Base-by-base conservation (phyloP, 768 basidiomycete genomes). In the Serendipita sp. region DNA sequence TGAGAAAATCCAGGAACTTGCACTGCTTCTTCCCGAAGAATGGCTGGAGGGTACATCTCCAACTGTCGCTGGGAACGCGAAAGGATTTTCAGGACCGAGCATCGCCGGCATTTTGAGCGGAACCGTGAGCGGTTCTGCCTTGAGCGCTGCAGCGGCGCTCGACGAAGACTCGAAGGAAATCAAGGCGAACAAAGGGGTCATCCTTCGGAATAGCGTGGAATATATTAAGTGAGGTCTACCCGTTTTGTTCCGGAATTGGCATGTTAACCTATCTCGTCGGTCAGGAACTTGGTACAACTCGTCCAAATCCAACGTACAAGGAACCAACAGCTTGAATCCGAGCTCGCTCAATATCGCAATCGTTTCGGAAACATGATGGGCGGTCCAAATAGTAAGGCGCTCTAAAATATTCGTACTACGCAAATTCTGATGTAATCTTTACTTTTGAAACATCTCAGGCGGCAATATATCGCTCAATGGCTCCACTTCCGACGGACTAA, bases 151-250 rank as follows among this genome's bases (percentile, higher is more conserved):
- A 18, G 64, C 18, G 15, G 27, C 40, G 3, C 27, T 18, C 16
- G 67, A 68, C 29, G 67, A 62, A 62, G 70, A 48, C 63, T 50
- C 18, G 46, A 68, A 66, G 64, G 66, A 66, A 34, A 85, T 89
- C 63, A 94, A 94, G 71, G 91, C 91, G 31, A 94, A 95, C 75
- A 95, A 95, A 78, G 91, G 92, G 37, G 89, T 94, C 84, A 92
- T 95, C 46, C 74, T 95, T 50, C 73, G 88, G 68, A 95, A 89
- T 80, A 85, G 83, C 64, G 85, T 87, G 1, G 85, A 86, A 69
- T 85, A 86, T 69, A 85, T 86, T 34, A 64, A 69, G 70, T 73
- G 43, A 40, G 66, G 3, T 0, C 27, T 13, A 23, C 3, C 18
- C 34, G 29, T 15, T n/a, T 44, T 34, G 10, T 44, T 18, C 4